Evolutionary conservation across 139 green algal genomes (phyloP), one percentile per base, ranked within the genome.

Genomic region (Chlamydomonas sp.): DNA sequence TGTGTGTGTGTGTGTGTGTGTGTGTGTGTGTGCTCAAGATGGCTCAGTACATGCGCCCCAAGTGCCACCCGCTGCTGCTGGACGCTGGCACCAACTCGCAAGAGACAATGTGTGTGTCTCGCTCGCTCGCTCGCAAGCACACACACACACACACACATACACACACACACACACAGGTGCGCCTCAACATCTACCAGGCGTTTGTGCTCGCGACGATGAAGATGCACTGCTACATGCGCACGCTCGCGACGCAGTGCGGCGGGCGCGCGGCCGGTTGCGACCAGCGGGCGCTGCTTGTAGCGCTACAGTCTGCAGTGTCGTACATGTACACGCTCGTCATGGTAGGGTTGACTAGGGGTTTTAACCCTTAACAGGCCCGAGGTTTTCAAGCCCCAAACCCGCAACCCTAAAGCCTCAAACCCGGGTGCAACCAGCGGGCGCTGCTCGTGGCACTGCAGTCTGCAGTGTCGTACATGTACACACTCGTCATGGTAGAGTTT

Each of bases 101-200:
- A n/a, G n/a, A n/a, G n/a, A n/a, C n/a, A n/a, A n/a, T n/a, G n/a
- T n/a, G n/a, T n/a, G n/a, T n/a, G n/a, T n/a, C n/a, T n/a, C n/a
- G n/a, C n/a, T n/a, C n/a, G n/a, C n/a, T n/a, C n/a, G n/a, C n/a
- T n/a, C n/a, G n/a, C n/a, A n/a, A n/a, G n/a, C n/a, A n/a, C n/a
- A n/a, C n/a, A n/a, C n/a, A n/a, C n/a, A n/a, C n/a, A n/a, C n/a
- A n/a, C n/a, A n/a, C n/a, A n/a, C n/a, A n/a, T 20, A 64, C 26
- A 64, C 22, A 22, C 16, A 8, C 54, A 10, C 54, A 96, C 89
- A 16, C 54, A 36, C 26, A 64, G 0, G 74, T 91, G 35, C 61
- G 81, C 3, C 70, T 96, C 29, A 98, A 98, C 79, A 78, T 97
- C 3, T 95, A 85, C 76, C 87, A 96, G 87, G 69, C 81, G 3